These are phyloP conservation scores for Penicillium sp. DNA, from an alignment of 2,329 filamentous ascomycete species.

Conservation along the genomic window DNA sequence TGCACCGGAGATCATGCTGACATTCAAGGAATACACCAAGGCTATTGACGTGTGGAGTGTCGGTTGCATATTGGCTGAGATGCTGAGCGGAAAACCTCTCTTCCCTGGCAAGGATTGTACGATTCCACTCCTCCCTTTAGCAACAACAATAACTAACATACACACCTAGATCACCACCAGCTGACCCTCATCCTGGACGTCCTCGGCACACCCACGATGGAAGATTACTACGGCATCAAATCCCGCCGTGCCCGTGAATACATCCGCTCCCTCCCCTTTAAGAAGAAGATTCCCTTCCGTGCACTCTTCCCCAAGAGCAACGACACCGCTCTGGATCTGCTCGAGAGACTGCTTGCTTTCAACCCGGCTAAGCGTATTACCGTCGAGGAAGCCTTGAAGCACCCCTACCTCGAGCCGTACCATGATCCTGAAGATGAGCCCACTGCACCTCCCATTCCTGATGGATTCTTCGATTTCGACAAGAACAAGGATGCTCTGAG, in stretches of 20 bases:
- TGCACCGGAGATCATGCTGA: conserved; percentile 99
- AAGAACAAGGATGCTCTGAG: conserved; percentile 99
- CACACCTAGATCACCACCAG: conserved; percentile 80
- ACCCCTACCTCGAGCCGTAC: conserved; percentile 97
- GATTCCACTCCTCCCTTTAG: conserved; percentile 29
- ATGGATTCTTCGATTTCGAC: conserved; percentile 99
- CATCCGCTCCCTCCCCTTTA: conserved; percentile 95
- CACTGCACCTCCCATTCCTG: conserved; percentile 90
- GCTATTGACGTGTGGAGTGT: conserved; percentile 99
- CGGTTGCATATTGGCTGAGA: conserved; percentile 95
- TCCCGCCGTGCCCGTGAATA: conserved; percentile 95
- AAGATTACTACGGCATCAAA: conserved; percentile 99
- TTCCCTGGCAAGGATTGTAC: conserved; percentile 98
- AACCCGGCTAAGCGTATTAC: conserved; percentile 99
- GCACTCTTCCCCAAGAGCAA: conserved; percentile 98
- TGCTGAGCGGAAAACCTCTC: conserved; percentile 96
- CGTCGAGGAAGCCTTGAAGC: conserved; percentile 93
- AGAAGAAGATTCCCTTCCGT: conserved; percentile 99
- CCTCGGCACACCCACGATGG: conserved; percentile 97
- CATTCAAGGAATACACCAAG: conserved; percentile 99
- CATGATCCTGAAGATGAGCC: conserved; percentile 99
- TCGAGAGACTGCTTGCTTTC: conserved; percentile 95
- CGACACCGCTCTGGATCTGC: conserved; percentile 86
- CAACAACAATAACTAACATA: background rate
- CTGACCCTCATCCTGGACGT: conserved; percentile 95